phyloP scores from a whole-genome alignment of 257 asterid species.

The Solanum stenotomum region DNA sequence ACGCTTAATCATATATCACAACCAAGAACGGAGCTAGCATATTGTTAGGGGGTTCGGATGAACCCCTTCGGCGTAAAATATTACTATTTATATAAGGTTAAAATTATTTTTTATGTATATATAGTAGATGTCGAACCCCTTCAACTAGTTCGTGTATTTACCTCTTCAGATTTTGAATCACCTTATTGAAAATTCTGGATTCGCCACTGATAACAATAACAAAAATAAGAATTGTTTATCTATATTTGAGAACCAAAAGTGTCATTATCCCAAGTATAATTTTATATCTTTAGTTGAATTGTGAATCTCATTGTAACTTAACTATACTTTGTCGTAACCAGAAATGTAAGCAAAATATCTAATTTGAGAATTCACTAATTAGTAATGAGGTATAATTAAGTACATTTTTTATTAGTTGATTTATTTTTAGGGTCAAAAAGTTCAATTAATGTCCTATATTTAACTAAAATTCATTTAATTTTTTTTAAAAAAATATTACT shows the following conservation, averaged over 20 bases:
- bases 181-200: too few relatives aligned
- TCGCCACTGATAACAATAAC: background rate
- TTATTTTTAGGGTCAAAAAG: background rate
- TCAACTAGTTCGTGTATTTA: too few relatives aligned
- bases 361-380: background rate
- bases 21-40: too few relatives aligned
- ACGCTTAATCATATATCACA: background rate
- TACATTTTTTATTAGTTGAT: background rate
- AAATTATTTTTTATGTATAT: too few relatives aligned
- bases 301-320: background rate
- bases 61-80: too few relatives aligned
- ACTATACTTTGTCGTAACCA: background rate
- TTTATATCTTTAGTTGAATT: background rate
- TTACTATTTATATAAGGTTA: too few relatives aligned
- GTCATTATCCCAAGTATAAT: background rate
- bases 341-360: background rate
- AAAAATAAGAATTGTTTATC: background rate
- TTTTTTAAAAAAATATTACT: background rate
- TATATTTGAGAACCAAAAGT: background rate
- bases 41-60: too few relatives aligned
- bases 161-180: too few relatives aligned
- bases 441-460: background rate
- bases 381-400: background rate
- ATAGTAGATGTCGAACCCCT: too few relatives aligned
- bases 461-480: background rate